A percentile compares a stretch with the other conserved stretches of the same genome.
phyloP scores from a whole-genome alignment of 345 rosid genomes.

The Mangifera indica region DNA sequence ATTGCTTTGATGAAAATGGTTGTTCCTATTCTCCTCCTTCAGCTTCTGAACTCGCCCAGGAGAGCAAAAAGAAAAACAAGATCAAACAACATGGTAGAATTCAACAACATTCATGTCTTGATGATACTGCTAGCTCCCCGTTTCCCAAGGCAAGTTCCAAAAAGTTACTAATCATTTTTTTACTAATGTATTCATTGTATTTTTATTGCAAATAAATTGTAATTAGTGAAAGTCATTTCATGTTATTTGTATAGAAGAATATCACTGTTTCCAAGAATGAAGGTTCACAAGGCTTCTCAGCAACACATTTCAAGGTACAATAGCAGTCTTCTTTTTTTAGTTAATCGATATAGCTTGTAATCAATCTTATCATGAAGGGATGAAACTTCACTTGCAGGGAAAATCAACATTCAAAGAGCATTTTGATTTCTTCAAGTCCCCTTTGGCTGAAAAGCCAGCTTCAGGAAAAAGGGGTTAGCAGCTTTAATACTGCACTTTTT shows the following conservation, averaged over 20 bases:
- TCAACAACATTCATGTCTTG: slow-evolving; percentile 45
- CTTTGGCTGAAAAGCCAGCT: slow-evolving; percentile 35
- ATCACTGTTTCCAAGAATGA: slow-evolving; percentile 25
- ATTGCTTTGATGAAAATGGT: slow-evolving; percentile 37
- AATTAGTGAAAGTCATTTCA: slow-evolving; percentile 1
- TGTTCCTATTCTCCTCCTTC: slow-evolving; percentile 16
- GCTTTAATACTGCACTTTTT: background rate
- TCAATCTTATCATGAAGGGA: background rate
- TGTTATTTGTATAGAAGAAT: slow-evolving; percentile 33
- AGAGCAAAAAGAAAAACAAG: slow-evolving; percentile 39
- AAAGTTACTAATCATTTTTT: background rate
- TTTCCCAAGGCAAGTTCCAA: slow-evolving; percentile 42
- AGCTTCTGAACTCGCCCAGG: slow-evolving; percentile 29
- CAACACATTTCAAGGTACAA: slow-evolving; percentile 45
- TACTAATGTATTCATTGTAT: background rate
- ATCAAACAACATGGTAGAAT: slow-evolving; percentile 30
- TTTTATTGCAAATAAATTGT: slow-evolving; percentile 8
- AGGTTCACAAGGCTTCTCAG: slow-evolving; percentile 48
- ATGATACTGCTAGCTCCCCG: slow-evolving; percentile 83
- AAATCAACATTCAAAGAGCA: slow-evolving; percentile 41
- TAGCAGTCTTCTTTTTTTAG: background rate
- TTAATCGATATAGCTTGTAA: background rate
- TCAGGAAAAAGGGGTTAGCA: slow-evolving; percentile 38
- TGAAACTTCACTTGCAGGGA: slow-evolving; percentile 31
- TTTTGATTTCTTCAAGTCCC: slow-evolving; percentile 42